These are phyloP conservation scores for Niveomyces coronatus DNA, from an alignment of 2,329 filamentous ascomycete species.

Conservation along the genomic window DNA sequence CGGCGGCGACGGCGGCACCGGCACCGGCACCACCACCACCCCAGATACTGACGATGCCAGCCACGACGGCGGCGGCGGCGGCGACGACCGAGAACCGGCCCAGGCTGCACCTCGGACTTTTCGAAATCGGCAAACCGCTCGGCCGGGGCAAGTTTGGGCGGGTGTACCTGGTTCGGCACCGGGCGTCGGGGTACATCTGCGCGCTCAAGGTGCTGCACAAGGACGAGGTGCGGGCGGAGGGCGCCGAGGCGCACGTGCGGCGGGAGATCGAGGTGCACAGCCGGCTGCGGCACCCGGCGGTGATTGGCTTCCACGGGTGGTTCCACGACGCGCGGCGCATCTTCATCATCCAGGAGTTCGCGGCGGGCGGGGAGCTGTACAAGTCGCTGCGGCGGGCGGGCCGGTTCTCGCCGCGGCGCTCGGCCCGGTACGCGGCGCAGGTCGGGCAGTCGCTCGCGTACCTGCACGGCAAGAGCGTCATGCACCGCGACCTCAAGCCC, in stretches of 20 bases:
- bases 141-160: constrained; percentile 84
- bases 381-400: constrained; percentile 71
- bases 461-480: constrained; percentile 82
- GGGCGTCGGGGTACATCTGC: constrained; percentile 69
- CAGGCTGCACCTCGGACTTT: constrained; percentile 62
- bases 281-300: constrained; percentile 76
- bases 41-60: not conserved
- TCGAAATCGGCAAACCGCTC: constrained; percentile 75
- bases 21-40: constrained; percentile 18
- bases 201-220: constrained; percentile 82
- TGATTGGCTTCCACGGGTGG: constrained; percentile 71
- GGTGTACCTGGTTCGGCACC: constrained; percentile 74
- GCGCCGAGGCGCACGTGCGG: constrained; percentile 74
- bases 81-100: constrained; percentile 45
- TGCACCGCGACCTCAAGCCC: constrained; percentile 72
- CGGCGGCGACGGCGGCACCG: constrained; percentile 8
- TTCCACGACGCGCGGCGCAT: constrained; percentile 85
- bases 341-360: constrained; percentile 79
- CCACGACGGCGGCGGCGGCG: constrained; percentile 16
- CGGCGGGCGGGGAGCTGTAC: constrained; percentile 76
- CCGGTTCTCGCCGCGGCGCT: constrained; percentile 75
- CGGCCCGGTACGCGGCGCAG: constrained; percentile 77
- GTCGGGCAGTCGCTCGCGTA: constrained; percentile 80
- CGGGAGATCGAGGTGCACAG: constrained; percentile 84
- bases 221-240: constrained; percentile 62